phyloP scores from a whole-genome alignment of 805 yeast genomes.

The Starmerella davenportii region DNA sequence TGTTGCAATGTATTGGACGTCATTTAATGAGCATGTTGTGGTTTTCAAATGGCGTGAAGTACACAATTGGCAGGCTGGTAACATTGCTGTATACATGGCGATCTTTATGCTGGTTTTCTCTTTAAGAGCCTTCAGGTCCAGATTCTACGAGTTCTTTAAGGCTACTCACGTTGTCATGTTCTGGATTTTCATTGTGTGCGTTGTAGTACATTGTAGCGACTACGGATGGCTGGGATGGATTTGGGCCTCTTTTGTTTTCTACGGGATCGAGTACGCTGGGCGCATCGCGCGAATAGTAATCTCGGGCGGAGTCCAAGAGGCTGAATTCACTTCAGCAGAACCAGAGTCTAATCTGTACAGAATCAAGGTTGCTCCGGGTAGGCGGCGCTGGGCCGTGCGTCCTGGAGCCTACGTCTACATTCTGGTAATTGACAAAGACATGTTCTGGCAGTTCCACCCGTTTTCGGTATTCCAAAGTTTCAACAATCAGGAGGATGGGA shows the following conservation, averaged over 20 bases:
- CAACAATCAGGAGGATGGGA: slow-evolving; percentile 24
- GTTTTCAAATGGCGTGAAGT: slow-evolving; percentile 19
- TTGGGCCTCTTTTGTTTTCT: slow-evolving; percentile 39
- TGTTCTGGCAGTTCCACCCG: slow-evolving; percentile 61
- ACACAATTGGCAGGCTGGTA: slow-evolving; percentile 27
- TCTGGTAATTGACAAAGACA: slow-evolving; percentile 32
- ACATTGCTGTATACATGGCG: slow-evolving; percentile 28
- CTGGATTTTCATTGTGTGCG: slow-evolving; percentile 16
- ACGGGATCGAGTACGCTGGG: slow-evolving; percentile 47
- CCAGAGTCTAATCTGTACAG: slow-evolving; percentile 25
- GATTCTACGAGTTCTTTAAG: slow-evolving; percentile 41
- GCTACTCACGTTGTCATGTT: slow-evolving; percentile 27
- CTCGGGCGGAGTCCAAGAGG: slow-evolving; percentile 33
- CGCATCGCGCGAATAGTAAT: slow-evolving; percentile 36
- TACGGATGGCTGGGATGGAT: slow-evolving; percentile 43
- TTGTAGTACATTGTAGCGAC: slow-evolving; percentile 38
- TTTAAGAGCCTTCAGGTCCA: slow-evolving; percentile 31
- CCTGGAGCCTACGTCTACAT: slow-evolving; percentile 47
- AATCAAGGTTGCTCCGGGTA: slow-evolving; percentile 20
- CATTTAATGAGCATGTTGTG: slow-evolving; percentile 14
- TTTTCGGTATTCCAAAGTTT: slow-evolving; percentile 31
- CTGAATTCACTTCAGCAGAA: slow-evolving; percentile 11
- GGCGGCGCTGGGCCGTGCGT: slow-evolving; percentile 30
- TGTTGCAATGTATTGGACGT: slow-evolving; percentile 19
- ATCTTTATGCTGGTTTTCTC: slow-evolving; percentile 32